Evolutionary conservation across 177 flowering plant species (phyloP), one percentile per base, ranked within the genome.

Genomic region (Vitis hybrid): DNA sequence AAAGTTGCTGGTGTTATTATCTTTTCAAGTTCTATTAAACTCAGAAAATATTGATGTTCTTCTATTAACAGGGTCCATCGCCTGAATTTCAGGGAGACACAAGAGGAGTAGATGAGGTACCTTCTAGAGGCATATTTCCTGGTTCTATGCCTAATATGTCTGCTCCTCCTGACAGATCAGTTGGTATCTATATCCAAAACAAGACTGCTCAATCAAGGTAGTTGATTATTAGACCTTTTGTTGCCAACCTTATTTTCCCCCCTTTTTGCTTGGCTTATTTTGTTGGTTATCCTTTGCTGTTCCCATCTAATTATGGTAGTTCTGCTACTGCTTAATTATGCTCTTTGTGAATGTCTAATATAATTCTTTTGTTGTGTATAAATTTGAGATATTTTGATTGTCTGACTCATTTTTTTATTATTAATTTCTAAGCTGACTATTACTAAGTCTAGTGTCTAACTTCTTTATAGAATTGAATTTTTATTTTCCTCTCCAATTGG

Each of bases 191-290:
- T 74, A 48, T 74, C 18, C 69, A 79, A 56, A 77, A 67, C 76
- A 81, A 73, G 69, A 62, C 70, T 34, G 67, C 76, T 9, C 68
- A 82, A 55, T 72, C 85, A 51, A 86, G 94, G 94, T 91, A 80
- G 58, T 65, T 76, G 21, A 59, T 72, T 51, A 30, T 65, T 65
- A 66, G 55, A 15, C 60, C 6, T 55, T 70, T 32, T 68, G 18
- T 4, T 59, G 18, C 30, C 65, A 23, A 52, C 58, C 6, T 23
- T 14, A 11, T 39, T 6, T 69, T 64, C 51, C 5, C 11, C 11
- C 50, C 13, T 50, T 18, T 13, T 13, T 7, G 10, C 18, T 17
- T 51, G 14, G 45, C 23, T 51, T 56, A 26, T 26, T 26, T 26
- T 26, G 30, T 26, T 26, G 4, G 30, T 3, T 26, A 26, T 26